A percentile compares a stretch with the other conserved stretches of the same genome.
phyloP scores from a whole-genome alignment of 2,329 filamentous ascomycete genomes.

The Alternaria sp. region DNA sequence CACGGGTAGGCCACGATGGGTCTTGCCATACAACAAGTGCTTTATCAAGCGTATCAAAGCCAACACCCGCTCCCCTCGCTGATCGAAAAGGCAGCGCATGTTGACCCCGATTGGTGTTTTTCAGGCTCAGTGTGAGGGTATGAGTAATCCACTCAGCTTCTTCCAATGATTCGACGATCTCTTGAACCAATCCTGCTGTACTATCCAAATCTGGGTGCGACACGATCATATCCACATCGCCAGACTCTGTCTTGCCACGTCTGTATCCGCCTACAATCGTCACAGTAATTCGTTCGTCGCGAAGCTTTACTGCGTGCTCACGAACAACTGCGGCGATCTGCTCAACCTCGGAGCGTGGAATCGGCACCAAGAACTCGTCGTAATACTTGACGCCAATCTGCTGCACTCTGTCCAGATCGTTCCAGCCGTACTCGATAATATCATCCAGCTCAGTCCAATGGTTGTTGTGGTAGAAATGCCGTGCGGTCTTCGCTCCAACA shows the following conservation, averaged over 20 bases:
- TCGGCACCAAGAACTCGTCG: slow-evolving; percentile 78
- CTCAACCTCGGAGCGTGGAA: slow-evolving; percentile 78
- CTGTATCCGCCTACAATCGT: slow-evolving; percentile 83
- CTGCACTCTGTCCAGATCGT: slow-evolving; percentile 76
- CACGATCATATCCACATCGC: slow-evolving; percentile 88
- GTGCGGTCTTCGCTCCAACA: slow-evolving; percentile 83
- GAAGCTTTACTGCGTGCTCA: slow-evolving; percentile 71
- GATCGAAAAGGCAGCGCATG: slow-evolving; percentile 64
- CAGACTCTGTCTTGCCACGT: slow-evolving; percentile 75
- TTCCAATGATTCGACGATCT: slow-evolving; percentile 78
- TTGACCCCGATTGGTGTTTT: slow-evolving; percentile 78
- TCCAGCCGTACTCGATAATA: slow-evolving; percentile 84
- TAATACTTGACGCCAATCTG: slow-evolving; percentile 96
- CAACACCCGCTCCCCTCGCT: slow-evolving; percentile 57
- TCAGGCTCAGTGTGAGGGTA: slow-evolving; percentile 74
- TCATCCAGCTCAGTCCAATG: slow-evolving; percentile 88
- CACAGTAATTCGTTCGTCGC: slow-evolving; percentile 63
- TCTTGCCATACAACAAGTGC: slow-evolving; percentile 93
- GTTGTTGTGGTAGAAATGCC: slow-evolving; percentile 78
- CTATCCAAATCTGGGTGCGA: slow-evolving; percentile 76
- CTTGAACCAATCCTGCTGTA: slow-evolving; percentile 75
- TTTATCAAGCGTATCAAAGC: slow-evolving; percentile 91
- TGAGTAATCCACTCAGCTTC: slow-evolving; percentile 78
- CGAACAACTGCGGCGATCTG: slow-evolving; percentile 71
- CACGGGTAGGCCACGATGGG: slow-evolving; percentile 57